Evolutionary conservation across 331 rosid species (phyloP), one percentile per base, ranked within the genome.

Genomic region (Malus hybrid): DNA sequence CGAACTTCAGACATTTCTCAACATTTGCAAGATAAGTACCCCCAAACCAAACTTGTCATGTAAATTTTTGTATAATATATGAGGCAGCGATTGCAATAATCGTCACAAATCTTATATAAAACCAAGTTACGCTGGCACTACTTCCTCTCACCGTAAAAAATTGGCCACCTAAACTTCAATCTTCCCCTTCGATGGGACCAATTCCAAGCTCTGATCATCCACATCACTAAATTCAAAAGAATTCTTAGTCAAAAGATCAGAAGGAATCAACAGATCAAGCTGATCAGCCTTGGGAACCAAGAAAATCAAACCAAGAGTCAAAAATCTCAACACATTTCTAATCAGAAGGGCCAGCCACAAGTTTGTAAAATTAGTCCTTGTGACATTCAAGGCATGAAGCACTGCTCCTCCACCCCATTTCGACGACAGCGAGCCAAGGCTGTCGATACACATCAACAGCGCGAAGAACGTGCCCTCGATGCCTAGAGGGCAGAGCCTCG

Each of bases 381-480:
- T 85, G 65, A 90, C 82, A 67, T 80, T 84, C 15, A 91, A 76
- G 5, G 60, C 24, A 5, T 81, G 86, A 66, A 90, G 97, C 46
- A 90, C 84, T 36, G 84, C 28, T 56, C 96, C 97, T 56, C 97
- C 97, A 44, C 85, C 85, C 83, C 87, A 84, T 79, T 55, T 88
- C 16, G 96, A 85, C 34, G 86, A 69, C 59, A 92, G 78, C 5
- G 29, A 12, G 10, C 93, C 97, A 6, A 80, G 68, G 78, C 93
- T 91, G 63, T 91, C 97, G 44, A 91, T 88, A 81, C 88, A 80
- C 87, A 88, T 89, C 24, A 88, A 68, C 9, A 88, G 77, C 1
- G 96, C 96, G 13, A 90, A 88, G 77, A 90, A 92, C 0, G 96
- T 88, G 60, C 97, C 97, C 76, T 90, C 97, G 32, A 92, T 92